Evolutionary conservation across 2,329 filamentous ascomycete species (phyloP), one percentile per base, ranked within the genome.

Genomic region (Proliferodiscus dingleyae): DNA sequence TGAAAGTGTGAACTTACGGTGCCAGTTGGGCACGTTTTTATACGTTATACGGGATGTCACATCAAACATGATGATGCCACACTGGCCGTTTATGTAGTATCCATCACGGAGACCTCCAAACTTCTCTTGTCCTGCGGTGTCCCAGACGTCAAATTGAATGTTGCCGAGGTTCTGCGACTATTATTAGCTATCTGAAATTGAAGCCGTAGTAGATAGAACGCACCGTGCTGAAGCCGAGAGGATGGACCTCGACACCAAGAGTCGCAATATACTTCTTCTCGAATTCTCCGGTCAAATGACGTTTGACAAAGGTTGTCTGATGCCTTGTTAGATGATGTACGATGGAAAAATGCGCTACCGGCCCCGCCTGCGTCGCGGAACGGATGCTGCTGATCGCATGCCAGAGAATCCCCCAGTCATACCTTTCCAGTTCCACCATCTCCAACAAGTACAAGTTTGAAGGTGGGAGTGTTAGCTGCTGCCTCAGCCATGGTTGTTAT

Each of bases 21-120:
- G 93, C 93, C 93, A 98, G 87, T 97, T 97, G 76, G 93, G 93
- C 57, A 98, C 93, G 79, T 98, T 98, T 87, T 98, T 98, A 86
- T 98, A 98, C 71, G 93, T 98, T 71, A 98, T 97, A 68, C 93
- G 88, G 61, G 91, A 96, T 56, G 93, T 97, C 60, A 98, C 91
- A 73, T 98, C 91, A 73, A 98, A 98, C 91, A 98, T 98, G 84
- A 98, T 97, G 79, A 98, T 96, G 77, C 93, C 91, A 73, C 91
- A 97, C 77, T 97, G 91, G 66, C 91, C 91, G 78, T 96, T 96
- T 81, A 98, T 98, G 80, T 98, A 98, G 84, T 98, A 98, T 62
- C 91, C 91, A 74, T 98, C 91, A 77, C 91, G 88, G 66, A 98
- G 89, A 80, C 91, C 91, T 73, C 91, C 91, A 61, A 98, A 98